These are phyloP conservation scores for Gaillardinia entomophila DNA, from an alignment of 805 yeast species.

Conservation along the genomic window DNA sequence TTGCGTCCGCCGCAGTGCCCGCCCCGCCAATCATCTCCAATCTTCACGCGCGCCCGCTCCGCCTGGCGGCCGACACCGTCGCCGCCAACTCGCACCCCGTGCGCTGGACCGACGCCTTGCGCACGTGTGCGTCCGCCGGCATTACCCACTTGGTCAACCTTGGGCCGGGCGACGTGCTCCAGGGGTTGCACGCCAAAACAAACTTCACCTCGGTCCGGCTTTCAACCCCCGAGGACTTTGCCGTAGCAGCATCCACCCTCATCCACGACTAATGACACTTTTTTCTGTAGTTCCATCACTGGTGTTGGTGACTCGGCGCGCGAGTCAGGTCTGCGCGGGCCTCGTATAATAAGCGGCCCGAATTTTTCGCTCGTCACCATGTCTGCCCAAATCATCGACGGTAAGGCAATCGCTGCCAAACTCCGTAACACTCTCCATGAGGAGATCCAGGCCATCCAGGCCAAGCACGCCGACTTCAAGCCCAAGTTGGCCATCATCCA, in stretches of 20 bases:
- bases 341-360: slow-evolving; percentile 1
- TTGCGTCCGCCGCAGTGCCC: slow-evolving; percentile 3
- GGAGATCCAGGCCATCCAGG: slow-evolving; percentile 37
- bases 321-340: neutral
- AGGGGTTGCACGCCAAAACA: slow-evolving; percentile 8
- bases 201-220: no score
- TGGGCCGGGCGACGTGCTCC: slow-evolving; percentile 37
- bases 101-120: slow-evolving; percentile 33
- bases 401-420: slow-evolving; percentile 38
- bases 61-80: slow-evolving; percentile 27
- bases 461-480: slow-evolving; percentile 46
- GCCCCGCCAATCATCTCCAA: slow-evolving; percentile 25
- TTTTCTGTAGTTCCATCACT: neutral
- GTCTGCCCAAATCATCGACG: slow-evolving; percentile 37
- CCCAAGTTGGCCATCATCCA: slow-evolving; percentile 70
- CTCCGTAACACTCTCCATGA: slow-evolving; percentile 33
- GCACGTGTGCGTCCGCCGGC: slow-evolving; percentile 10
- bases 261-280: neutral
- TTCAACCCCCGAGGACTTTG: no score
- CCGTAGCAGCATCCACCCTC: no score
- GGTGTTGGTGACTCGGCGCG: neutral
- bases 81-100: slow-evolving; percentile 40
- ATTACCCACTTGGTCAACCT: slow-evolving; percentile 20
- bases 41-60: slow-evolving; percentile 21
- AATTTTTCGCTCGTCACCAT: slow-evolving; percentile 11